Evolutionary conservation across 2,329 filamentous ascomycete genomes (phyloP).

Genomic region (Pseudocercospora fijiensis): DNA sequence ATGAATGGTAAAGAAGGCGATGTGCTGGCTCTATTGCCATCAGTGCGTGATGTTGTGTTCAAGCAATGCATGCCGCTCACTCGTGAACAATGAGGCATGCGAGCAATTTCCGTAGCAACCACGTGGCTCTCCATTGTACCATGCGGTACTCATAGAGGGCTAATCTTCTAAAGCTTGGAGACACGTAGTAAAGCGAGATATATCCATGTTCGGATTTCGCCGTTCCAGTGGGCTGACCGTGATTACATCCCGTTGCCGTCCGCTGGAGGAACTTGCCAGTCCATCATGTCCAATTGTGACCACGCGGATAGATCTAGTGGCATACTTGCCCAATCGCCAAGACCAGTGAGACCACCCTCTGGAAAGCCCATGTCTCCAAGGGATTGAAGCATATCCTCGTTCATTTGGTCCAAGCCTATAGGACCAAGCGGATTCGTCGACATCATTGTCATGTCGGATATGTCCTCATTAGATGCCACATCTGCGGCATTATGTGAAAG

Average conservation of each 20-base stretch:
- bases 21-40: neutral
- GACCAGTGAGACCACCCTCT: constrained; percentile 27
- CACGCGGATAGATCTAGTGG: constrained; percentile 15
- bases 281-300: constrained; percentile 15
- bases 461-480: neutral
- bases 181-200: neutral
- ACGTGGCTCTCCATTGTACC: neutral
- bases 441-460: neutral
- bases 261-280: constrained; percentile 15
- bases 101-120: neutral
- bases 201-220: neutral
- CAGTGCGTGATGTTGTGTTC: neutral
- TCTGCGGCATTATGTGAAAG: neutral
- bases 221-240: neutral
- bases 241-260: neutral
- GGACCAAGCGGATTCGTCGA: neutral
- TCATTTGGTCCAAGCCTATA: constrained; percentile 20
- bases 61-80: neutral
- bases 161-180: neutral
- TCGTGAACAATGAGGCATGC: neutral
- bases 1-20: neutral
- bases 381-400: constrained; percentile 25
- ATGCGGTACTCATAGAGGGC: neutral
- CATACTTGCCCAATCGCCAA: constrained; percentile 30
- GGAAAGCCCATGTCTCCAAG: constrained; percentile 25